Evolutionary conservation across 2,329 filamentous ascomycete genomes (phyloP).

Genomic region (Fusarium sp.): DNA sequence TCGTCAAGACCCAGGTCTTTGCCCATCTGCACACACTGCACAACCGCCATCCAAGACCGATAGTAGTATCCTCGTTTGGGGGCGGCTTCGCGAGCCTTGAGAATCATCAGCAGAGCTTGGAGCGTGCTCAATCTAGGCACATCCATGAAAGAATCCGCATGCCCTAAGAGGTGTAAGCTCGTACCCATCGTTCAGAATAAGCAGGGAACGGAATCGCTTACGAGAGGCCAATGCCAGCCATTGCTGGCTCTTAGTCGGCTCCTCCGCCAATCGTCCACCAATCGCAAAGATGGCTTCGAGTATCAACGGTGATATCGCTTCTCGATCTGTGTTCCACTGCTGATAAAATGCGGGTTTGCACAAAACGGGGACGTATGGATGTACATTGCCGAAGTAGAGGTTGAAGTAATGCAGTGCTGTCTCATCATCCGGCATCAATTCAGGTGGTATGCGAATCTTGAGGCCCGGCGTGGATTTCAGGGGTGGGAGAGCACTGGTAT

Average conservation of each 20-base stretch:
- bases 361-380: slow-evolving; percentile 91
- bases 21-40: slow-evolving; percentile 91
- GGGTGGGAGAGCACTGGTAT: slow-evolving; percentile 68
- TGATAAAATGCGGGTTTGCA: slow-evolving; percentile 86
- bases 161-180: slow-evolving; percentile 66
- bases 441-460: slow-evolving; percentile 88
- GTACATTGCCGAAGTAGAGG: slow-evolving; percentile 89
- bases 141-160: slow-evolving; percentile 94
- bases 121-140: slow-evolving; percentile 90
- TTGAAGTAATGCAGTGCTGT: slow-evolving; percentile 87
- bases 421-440: slow-evolving; percentile 91
- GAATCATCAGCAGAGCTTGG: slow-evolving; percentile 85
- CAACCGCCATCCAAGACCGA: slow-evolving; percentile 95
- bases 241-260: slow-evolving; percentile 85
- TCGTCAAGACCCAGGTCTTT: slow-evolving; percentile 92
- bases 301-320: slow-evolving; percentile 87
- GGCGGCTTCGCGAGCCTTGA: slow-evolving; percentile 90
- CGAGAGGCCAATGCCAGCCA: slow-evolving; percentile 92
- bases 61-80: slow-evolving; percentile 97
- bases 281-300: slow-evolving; percentile 94
- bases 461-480: slow-evolving; percentile 72
- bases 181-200: not conserved
- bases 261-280: slow-evolving; percentile 83
- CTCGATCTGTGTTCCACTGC: slow-evolving; percentile 86
- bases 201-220: slow-evolving; percentile 54